Conservation (phyloP, 202 grass and related monocot genomes). For the Zoysia matrella region DNA sequence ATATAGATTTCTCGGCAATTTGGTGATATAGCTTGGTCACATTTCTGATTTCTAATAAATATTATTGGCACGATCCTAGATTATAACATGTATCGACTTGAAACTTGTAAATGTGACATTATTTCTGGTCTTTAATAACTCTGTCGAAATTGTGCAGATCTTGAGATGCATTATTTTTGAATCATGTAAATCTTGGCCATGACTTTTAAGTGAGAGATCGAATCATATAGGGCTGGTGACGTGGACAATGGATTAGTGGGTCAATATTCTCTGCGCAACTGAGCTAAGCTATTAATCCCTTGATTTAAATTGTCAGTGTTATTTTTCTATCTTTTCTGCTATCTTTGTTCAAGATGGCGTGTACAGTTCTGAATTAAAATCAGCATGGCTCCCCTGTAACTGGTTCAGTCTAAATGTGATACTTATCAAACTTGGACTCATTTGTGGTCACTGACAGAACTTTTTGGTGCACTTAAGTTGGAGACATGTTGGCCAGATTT, state of each 20-base stretch:
- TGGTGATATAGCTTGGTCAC: slow-evolving; percentile 33
- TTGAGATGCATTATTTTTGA: slow-evolving; percentile 1
- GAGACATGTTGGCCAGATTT: not conserved
- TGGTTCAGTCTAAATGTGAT: too few species aligned
- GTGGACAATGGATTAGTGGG: not conserved
- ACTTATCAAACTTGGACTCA: too few species aligned
- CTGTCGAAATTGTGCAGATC: slow-evolving; percentile 32
- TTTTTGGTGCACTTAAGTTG: too few species aligned
- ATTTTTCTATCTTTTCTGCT: not conserved
- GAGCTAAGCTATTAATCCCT: not conserved
- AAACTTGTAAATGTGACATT: slow-evolving; percentile 42
- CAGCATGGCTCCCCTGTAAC: too few species aligned
- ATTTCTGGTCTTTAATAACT: slow-evolving; percentile 25
- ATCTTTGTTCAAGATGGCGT: not conserved
- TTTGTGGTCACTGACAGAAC: too few species aligned
- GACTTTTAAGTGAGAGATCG: not conserved
- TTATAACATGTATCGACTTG: slow-evolving; percentile 24
- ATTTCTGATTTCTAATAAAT: slow-evolving; percentile 24
- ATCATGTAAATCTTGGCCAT: not conserved
- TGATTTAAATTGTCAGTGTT: not conserved
- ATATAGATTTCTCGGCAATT: slow-evolving; percentile 17
- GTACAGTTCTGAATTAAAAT: too few species aligned
- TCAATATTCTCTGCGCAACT: not conserved
- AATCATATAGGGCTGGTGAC: not conserved
- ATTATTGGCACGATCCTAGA: not conserved